Evolutionary conservation across 179 eudicot species (phyloP).

Genomic region (Sideroxylon spinosum): DNA sequence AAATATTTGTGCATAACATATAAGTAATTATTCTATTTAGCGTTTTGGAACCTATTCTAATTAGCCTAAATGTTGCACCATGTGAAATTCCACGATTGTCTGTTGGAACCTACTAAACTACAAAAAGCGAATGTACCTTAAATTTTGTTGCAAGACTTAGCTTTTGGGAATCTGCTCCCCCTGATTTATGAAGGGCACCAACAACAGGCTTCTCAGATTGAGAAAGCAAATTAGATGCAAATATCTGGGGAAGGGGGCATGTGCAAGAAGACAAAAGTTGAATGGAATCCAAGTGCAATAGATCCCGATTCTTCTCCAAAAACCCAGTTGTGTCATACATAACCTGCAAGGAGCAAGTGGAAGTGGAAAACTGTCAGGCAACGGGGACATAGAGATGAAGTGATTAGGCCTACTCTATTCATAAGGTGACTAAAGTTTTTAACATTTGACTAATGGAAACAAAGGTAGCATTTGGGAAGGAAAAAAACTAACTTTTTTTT

Average conservation of each 20-base stretch:
- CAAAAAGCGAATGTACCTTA: constrained; percentile 52
- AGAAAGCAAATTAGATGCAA: constrained; percentile 61
- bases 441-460: no score
- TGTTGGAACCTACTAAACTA: not conserved
- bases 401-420: not conserved
- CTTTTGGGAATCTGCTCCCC: constrained; percentile 88
- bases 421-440: no score
- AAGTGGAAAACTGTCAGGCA: not conserved
- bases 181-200: constrained; percentile 62
- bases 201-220: constrained; percentile 69
- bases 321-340: constrained; percentile 84
- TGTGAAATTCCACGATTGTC: not conserved
- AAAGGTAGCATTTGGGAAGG: no score
- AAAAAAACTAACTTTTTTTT: no score
- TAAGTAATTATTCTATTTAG: no score
- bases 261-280: constrained; percentile 85
- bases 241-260: constrained; percentile 55
- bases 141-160: constrained; percentile 86
- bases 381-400: not conserved
- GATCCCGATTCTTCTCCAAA: constrained; percentile 92
- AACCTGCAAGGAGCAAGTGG: constrained; percentile 30
- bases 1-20: no score
- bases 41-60: no score
- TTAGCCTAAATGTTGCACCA: not conserved
- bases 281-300: constrained; percentile 73